Evolutionary conservation across 1,139 yeast species (phyloP).

Genomic region (Yamadazyma atlantica): DNA sequence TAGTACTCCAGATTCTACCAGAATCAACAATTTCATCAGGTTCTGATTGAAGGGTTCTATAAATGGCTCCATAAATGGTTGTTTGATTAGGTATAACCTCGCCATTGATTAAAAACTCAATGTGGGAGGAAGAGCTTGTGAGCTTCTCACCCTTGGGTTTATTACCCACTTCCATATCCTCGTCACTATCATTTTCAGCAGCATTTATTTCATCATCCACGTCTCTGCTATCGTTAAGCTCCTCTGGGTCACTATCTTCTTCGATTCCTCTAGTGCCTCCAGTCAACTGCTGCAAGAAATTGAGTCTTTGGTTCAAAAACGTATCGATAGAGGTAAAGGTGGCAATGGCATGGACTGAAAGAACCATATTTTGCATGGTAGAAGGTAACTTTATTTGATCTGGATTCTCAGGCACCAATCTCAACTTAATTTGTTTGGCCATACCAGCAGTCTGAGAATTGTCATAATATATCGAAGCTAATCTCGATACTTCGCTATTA

Average conservation of each 20-base stretch:
- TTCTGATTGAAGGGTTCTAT: slow-evolving; percentile 47
- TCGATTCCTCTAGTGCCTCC: slow-evolving; percentile 12
- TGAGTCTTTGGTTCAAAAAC: slow-evolving; percentile 48
- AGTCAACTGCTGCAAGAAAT: slow-evolving; percentile 22
- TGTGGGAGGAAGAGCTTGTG: slow-evolving; percentile 14
- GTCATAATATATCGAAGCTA: slow-evolving; percentile 14
- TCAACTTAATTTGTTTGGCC: slow-evolving; percentile 71
- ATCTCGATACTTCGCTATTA: slow-evolving; percentile 9
- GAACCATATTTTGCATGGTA: slow-evolving; percentile 40
- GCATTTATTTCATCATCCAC: slow-evolving; percentile 11
- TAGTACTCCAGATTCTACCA: slow-evolving; percentile 52
- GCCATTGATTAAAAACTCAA: slow-evolving; percentile 65
- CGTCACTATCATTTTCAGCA: slow-evolving; percentile 9
- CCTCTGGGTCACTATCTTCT: slow-evolving; percentile 11
- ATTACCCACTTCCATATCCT: not conserved
- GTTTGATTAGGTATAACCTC: slow-evolving; percentile 65
- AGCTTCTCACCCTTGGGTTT: not conserved
- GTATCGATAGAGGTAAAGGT: slow-evolving; percentile 72
- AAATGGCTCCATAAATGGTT: slow-evolving; percentile 80
- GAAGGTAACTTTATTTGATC: slow-evolving; percentile 26
- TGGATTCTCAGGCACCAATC: slow-evolving; percentile 36
- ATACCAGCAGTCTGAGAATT: slow-evolving; percentile 54
- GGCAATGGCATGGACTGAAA: slow-evolving; percentile 89
- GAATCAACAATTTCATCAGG: slow-evolving; percentile 48
- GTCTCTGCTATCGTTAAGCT: slow-evolving; percentile 11